phyloP scores from a whole-genome alignment of 2,329 filamentous ascomycete species.

The Aspergillaceae sp. region DNA sequence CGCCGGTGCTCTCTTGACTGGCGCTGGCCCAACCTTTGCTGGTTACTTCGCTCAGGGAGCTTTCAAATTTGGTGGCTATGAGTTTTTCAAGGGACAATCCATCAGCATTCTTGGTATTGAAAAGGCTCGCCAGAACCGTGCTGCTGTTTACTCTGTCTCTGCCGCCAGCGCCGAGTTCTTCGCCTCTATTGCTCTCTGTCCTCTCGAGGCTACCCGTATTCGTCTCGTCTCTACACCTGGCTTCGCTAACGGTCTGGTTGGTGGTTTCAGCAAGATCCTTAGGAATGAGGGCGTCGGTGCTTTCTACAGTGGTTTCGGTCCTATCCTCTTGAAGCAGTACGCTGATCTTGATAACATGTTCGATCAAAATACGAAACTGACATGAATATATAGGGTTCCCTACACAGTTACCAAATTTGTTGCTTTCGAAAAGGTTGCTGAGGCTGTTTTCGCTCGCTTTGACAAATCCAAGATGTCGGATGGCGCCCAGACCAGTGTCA shows the following conservation, averaged over 20 bases:
- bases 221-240: slow-evolving; percentile 76
- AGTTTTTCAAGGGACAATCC: slow-evolving; percentile 82
- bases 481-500: slow-evolving; percentile 62
- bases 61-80: slow-evolving; percentile 82
- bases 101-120: slow-evolving; percentile 69
- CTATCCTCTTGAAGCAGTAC: slow-evolving; percentile 68
- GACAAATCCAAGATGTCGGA: slow-evolving; percentile 61
- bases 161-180: slow-evolving; percentile 52
- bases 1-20: slow-evolving; percentile 69
- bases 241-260: slow-evolving; percentile 66
- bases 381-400: slow-evolving; percentile 50
- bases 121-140: slow-evolving; percentile 63
- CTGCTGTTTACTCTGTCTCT: slow-evolving; percentile 62
- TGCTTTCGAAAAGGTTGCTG: slow-evolving; percentile 74
- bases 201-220: slow-evolving; percentile 80
- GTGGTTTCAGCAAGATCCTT: slow-evolving; percentile 69
- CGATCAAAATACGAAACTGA: too few relatives aligned
- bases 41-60: slow-evolving; percentile 85
- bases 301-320: slow-evolving; percentile 80
- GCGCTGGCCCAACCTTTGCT: slow-evolving; percentile 68
- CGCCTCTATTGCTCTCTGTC: slow-evolving; percentile 59
- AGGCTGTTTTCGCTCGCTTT: slow-evolving; percentile 56
- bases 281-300: slow-evolving; percentile 69
- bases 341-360: slow-evolving; percentile 15
- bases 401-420: slow-evolving; percentile 90